phyloP scores from a whole-genome alignment of 495 filamentous ascomycete species.

The Neurospora tetraspora region DNA sequence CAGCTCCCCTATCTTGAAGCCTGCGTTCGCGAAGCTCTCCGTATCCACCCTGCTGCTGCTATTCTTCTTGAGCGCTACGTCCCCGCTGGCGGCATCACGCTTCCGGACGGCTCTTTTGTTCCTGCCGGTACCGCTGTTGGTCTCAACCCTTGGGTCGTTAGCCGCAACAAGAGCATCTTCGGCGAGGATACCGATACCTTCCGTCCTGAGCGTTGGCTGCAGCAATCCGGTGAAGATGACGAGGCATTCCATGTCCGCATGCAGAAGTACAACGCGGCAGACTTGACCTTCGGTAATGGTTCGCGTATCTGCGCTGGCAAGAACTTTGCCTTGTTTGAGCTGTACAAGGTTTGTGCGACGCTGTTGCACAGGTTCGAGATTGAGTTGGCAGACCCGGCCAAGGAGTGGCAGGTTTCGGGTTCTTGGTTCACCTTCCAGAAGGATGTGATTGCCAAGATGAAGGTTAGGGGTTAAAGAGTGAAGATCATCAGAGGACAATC shows the following conservation, averaged over 20 bases:
- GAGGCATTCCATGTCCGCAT: constrained; percentile 9
- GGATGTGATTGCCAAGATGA: constrained; percentile 7
- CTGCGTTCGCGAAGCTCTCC: constrained; percentile 42
- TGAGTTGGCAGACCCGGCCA: constrained; percentile 8
- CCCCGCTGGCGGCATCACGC: constrained; percentile 30
- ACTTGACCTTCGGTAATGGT: constrained; percentile 49
- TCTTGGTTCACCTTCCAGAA: constrained; percentile 9
- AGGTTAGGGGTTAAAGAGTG: not conserved
- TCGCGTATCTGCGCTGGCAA: constrained; percentile 52
- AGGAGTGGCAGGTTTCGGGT: constrained; percentile 9
- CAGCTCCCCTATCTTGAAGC: constrained; percentile 42
- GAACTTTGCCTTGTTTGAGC: constrained; percentile 51
- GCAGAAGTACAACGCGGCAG: constrained; percentile 11
- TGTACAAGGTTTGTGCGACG: constrained; percentile 55
- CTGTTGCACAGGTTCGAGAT: constrained; percentile 43
- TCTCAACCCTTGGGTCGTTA: constrained; percentile 22
- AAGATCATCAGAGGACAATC: not conserved
- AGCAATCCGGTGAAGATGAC: constrained; percentile 18
- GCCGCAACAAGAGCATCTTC: constrained; percentile 33
- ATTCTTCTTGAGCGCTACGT: constrained; percentile 37
- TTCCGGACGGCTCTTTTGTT: constrained; percentile 44
- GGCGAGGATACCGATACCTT: constrained; percentile 39
- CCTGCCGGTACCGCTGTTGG: constrained; percentile 33
- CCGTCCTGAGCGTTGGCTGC: constrained; percentile 39
- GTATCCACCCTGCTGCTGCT: constrained; percentile 38